A percentile compares a stretch with the other conserved stretches of the same genome.
phyloP scores from a whole-genome alignment of 306 rosid species.

The Cucumis melo region DNA sequence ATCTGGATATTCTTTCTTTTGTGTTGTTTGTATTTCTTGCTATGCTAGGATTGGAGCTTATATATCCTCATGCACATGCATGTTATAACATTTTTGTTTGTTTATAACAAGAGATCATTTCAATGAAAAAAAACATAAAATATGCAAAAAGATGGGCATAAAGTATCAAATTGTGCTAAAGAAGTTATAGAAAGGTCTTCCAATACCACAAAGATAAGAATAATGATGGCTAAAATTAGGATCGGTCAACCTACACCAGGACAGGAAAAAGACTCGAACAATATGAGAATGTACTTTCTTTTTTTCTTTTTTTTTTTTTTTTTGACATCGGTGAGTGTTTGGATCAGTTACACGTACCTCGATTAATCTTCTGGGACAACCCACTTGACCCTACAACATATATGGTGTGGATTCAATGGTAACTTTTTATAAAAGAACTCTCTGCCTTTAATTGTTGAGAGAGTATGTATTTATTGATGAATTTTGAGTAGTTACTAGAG shows the following conservation, averaged over 20 bases:
- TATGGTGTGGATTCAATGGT: too few relatives aligned
- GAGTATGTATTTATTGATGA: too few relatives aligned
- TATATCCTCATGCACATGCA: not conserved
- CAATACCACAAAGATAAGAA: not conserved
- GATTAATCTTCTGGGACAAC: too few relatives aligned
- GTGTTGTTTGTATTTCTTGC: not conserved
- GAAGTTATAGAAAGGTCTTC: not conserved
- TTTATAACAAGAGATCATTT: not conserved
- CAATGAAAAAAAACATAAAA: not conserved
- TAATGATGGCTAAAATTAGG: not conserved
- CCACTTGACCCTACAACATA: too few relatives aligned
- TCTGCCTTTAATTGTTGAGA: too few relatives aligned
- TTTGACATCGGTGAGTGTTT: too few relatives aligned
- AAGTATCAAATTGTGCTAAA: not conserved
- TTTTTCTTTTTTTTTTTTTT: too few relatives aligned
- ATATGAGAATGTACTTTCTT: not conserved
- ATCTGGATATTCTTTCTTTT: not conserved
- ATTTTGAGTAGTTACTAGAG: too few relatives aligned
- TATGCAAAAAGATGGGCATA: not conserved
- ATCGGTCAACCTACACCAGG: not conserved
- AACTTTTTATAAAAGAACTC: too few relatives aligned
- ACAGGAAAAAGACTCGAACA: not conserved
- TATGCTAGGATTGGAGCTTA: not conserved
- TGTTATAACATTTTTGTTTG: not conserved
- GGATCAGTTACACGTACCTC: too few relatives aligned